A percentile compares a stretch with the other conserved stretches of the same genome.
Evolutionary conservation across 1,139 yeast species (phyloP).

Genomic region (Debaryomyces subglobosus): DNA sequence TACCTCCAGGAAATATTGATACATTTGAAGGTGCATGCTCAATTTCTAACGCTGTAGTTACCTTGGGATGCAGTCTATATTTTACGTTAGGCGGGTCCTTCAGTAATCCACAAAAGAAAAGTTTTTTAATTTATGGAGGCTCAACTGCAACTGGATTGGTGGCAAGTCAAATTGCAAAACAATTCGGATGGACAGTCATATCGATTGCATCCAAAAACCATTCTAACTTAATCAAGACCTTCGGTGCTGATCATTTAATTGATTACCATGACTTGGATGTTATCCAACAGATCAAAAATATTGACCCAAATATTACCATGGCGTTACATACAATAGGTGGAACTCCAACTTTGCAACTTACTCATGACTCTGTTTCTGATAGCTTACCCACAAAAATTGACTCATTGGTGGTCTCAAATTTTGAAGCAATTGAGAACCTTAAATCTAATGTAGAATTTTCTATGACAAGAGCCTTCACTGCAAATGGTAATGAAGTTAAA

Average conservation of each 20-base stretch:
- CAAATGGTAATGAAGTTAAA: not conserved
- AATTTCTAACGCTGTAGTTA: not conserved
- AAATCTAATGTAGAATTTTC: not conserved
- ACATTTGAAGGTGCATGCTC: not conserved
- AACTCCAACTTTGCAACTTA: not conserved
- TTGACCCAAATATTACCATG: conserved; percentile 4
- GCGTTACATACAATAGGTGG: conserved; percentile 2
- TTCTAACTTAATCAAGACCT: not conserved
- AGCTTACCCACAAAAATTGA: not conserved
- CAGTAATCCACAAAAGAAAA: not conserved
- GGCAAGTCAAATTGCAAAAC: not conserved
- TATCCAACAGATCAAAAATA: conserved; percentile 42
- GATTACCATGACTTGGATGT: conserved; percentile 60
- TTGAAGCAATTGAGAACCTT: not conserved
- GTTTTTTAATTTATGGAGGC: not conserved
- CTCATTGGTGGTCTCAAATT: not conserved
- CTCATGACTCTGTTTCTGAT: not conserved
- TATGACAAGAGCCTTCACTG: not conserved
- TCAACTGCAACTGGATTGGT: not conserved
- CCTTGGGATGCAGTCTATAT: not conserved
- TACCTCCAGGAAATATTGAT: not conserved
- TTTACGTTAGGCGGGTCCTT: not conserved
- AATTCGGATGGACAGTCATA: not conserved
- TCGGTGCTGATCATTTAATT: conserved; percentile 40
- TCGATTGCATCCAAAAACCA: not conserved